A percentile compares a stretch with the other conserved stretches of the same genome.
These are phyloP conservation scores for Kodamaea suecica DNA, from an alignment of 1,139 yeast species.

Conservation along the genomic window DNA sequence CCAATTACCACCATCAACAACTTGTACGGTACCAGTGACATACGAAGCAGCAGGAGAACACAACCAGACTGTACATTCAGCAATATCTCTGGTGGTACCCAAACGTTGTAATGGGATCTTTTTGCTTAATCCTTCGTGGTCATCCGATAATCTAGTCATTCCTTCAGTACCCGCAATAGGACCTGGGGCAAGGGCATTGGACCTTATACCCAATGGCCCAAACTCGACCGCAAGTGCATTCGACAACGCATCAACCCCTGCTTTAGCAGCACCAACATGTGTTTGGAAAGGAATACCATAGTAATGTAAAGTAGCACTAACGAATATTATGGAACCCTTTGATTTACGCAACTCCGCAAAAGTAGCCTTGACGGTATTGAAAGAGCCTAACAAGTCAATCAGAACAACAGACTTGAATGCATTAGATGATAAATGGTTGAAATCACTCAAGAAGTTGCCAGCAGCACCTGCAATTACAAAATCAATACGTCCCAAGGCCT, in stretches of 20 bases:
- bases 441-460: slow-evolving; percentile 27
- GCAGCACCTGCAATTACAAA: slow-evolving; percentile 30
- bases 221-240: slow-evolving; percentile 81
- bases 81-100: slow-evolving; percentile 78
- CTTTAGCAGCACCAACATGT: slow-evolving; percentile 92
- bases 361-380: slow-evolving; percentile 67
- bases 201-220: slow-evolving; percentile 82
- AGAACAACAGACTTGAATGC: slow-evolving; percentile 26
- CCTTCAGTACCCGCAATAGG: slow-evolving; percentile 84
- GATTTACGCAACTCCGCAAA: slow-evolving; percentile 23
- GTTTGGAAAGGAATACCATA: slow-evolving; percentile 82
- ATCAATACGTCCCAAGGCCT: slow-evolving; percentile 25
- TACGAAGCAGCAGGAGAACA: slow-evolving; percentile 80
- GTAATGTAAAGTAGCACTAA: slow-evolving; percentile 75
- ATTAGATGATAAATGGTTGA: slow-evolving; percentile 26
- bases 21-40: slow-evolving; percentile 74
- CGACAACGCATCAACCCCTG: slow-evolving; percentile 89
- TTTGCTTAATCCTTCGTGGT: slow-evolving; percentile 33
- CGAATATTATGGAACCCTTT: slow-evolving; percentile 25
- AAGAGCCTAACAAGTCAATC: slow-evolving; percentile 79
- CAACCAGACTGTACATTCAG: slow-evolving; percentile 80
- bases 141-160: slow-evolving; percentile 48
- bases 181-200: slow-evolving; percentile 87
- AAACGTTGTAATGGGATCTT: slow-evolving; percentile 72
- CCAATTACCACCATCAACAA: slow-evolving; percentile 93